Conservation (phyloP, 2,329 filamentous ascomycete genomes). For the Zelopaecilomyces penicillatus region DNA sequence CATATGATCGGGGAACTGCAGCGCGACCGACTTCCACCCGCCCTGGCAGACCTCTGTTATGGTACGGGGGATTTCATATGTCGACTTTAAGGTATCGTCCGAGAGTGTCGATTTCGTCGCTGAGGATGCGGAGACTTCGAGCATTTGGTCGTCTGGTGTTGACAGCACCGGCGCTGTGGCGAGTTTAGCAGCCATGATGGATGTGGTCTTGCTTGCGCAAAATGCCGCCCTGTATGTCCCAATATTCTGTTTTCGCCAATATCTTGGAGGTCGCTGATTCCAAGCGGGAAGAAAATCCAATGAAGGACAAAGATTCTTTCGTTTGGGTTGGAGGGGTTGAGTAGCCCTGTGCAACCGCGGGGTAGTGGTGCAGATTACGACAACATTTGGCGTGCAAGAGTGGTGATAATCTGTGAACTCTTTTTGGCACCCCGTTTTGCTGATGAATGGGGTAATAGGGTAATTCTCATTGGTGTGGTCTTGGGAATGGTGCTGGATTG, state of each 20-base stretch:
- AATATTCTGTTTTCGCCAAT: too few relatives aligned
- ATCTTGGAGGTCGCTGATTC: too few relatives aligned
- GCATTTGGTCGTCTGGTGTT: constrained; percentile 52
- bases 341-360: constrained; percentile 20
- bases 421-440: too few relatives aligned
- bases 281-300: too few relatives aligned
- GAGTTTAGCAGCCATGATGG: constrained; percentile 38
- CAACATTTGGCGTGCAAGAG: not conserved
- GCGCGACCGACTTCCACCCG: constrained; percentile 66
- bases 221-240: too few relatives aligned
- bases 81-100: constrained; percentile 62
- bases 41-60: constrained; percentile 64
- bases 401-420: not conserved
- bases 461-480: too few relatives aligned
- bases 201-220: too few relatives aligned
- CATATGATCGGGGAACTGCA: constrained; percentile 97
- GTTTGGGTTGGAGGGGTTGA: constrained; percentile 5
- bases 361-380: constrained; percentile 16
- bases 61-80: constrained; percentile 82
- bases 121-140: constrained; percentile 41
- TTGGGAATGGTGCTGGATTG: too few relatives aligned
- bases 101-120: constrained; percentile 25
- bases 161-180: constrained; percentile 52
- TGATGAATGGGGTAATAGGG: too few relatives aligned
- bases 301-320: too few relatives aligned